Conservation (phyloP, 306 rosid species). For the Cucurbita argyrosperma region DNA sequence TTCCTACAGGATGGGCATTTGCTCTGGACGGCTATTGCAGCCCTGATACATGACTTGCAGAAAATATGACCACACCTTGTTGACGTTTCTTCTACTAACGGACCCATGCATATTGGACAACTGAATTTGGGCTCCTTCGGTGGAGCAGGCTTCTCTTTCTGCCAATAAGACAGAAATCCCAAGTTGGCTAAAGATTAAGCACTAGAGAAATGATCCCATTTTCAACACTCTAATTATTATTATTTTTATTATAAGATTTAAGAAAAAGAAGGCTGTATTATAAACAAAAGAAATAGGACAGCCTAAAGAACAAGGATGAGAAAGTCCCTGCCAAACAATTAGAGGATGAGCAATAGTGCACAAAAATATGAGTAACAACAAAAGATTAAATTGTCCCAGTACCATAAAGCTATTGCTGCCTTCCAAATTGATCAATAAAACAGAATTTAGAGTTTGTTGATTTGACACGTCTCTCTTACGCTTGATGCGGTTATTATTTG, state of each 20-base stretch:
- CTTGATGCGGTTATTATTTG: constrained; percentile 26
- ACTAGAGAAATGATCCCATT: not conserved
- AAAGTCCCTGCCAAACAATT: not conserved
- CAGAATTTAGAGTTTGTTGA: constrained; percentile 33
- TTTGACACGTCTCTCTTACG: constrained; percentile 38
- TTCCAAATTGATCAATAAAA: constrained; percentile 52
- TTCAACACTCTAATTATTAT: not conserved
- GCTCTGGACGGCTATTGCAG: constrained; percentile 25
- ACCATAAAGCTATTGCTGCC: constrained; percentile 51
- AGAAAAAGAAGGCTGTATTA: not conserved
- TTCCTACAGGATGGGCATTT: constrained; percentile 84
- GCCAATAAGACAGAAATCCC: constrained; percentile 13
- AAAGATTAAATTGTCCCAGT: constrained; percentile 11
- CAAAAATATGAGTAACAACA: not conserved
- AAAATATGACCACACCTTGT: constrained; percentile 93
- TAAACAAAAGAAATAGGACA: not conserved
- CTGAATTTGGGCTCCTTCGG: constrained; percentile 56
- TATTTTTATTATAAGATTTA: not conserved
- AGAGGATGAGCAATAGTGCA: not conserved
- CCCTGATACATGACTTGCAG: constrained; percentile 51
- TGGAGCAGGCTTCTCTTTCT: constrained; percentile 35
- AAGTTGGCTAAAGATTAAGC: constrained; percentile 4
- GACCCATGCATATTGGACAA: constrained; percentile 72
- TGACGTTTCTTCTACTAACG: constrained; percentile 47
- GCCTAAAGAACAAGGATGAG: not conserved